Evolutionary conservation across 495 filamentous ascomycete species (phyloP).

Genomic region (Lasiosphaeria ovina): DNA sequence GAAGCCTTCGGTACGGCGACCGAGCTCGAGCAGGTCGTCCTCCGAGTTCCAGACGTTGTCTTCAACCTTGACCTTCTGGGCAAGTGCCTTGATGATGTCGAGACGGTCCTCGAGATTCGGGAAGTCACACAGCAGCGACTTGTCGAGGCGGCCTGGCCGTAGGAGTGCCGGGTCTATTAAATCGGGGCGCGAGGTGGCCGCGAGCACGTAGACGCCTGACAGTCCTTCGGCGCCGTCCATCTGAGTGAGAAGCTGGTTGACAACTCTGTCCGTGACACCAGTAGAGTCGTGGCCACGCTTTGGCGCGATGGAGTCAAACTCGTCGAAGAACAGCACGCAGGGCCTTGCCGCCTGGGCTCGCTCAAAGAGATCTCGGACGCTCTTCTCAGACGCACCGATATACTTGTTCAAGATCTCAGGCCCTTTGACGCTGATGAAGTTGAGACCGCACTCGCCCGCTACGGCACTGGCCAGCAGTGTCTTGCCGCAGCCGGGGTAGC

Average conservation of each 20-base stretch:
- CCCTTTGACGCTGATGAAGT: slow-evolving; percentile 97
- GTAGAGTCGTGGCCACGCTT: slow-evolving; percentile 96
- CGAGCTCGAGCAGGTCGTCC: slow-evolving; percentile 63
- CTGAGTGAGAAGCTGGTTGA: slow-evolving; percentile 95
- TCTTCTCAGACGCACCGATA: slow-evolving; percentile 94
- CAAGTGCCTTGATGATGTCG: slow-evolving; percentile 82
- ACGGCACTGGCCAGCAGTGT: slow-evolving; percentile 91
- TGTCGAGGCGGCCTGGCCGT: slow-evolving; percentile 86
- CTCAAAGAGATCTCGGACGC: slow-evolving; percentile 90
- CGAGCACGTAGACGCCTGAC: slow-evolving; percentile 91
- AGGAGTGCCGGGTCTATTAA: slow-evolving; percentile 91
- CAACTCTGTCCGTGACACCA: slow-evolving; percentile 95
- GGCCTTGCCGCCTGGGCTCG: slow-evolving; percentile 85
- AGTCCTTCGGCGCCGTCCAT: slow-evolving; percentile 98
- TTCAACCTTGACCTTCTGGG: slow-evolving; percentile 70
- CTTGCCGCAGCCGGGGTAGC: slow-evolving; percentile 94
- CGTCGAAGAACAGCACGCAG: slow-evolving; percentile 95
- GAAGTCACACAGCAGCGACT: slow-evolving; percentile 85
- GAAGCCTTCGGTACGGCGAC: slow-evolving; percentile 79
- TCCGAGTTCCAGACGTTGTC: slow-evolving; percentile 54
- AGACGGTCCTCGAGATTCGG: slow-evolving; percentile 72
- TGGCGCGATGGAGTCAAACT: slow-evolving; percentile 95
- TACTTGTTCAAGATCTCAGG: slow-evolving; percentile 99
- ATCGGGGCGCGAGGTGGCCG: slow-evolving; percentile 87
- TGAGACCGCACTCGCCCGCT: slow-evolving; percentile 92